These are phyloP conservation scores for Aspergillus ustus DNA, from an alignment of 2,329 filamentous ascomycete genomes.

Conservation along the genomic window DNA sequence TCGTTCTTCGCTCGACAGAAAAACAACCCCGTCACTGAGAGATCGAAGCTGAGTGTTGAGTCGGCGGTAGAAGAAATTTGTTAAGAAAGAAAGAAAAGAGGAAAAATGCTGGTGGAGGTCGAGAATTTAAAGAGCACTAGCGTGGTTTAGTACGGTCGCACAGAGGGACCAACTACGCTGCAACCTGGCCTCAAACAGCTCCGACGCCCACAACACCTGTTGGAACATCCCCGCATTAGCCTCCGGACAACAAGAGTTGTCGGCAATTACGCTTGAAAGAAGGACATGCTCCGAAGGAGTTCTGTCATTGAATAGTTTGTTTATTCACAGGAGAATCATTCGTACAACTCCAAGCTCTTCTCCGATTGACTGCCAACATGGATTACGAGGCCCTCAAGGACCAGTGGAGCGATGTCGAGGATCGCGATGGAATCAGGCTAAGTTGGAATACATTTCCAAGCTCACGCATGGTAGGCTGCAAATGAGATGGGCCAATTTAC, in stretches of 20 bases:
- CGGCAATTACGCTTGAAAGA: conserved; percentile 34
- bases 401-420: conserved; percentile 95
- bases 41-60: conserved; percentile 57
- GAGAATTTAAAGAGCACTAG: conserved; percentile 34
- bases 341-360: conserved; percentile 28
- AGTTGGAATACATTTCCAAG: conserved; percentile 99
- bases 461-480: conserved; percentile 82
- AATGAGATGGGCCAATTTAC: background rate
- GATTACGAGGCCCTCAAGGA: conserved; percentile 94
- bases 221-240: conserved; percentile 35
- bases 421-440: conserved; percentile 90
- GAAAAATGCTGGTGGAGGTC: conserved; percentile 29
- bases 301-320: conserved; percentile 25
- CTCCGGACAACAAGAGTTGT: conserved; percentile 34
- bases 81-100: conserved; percentile 47
- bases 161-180: conserved; percentile 43
- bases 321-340: conserved; percentile 27
- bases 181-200: conserved; percentile 51
- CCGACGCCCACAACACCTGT: conserved; percentile 40
- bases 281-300: conserved; percentile 37
- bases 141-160: conserved; percentile 36
- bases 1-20: conserved; percentile 71
- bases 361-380: conserved; percentile 59
- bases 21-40: conserved; percentile 62
- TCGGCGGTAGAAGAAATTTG: conserved; percentile 54